Evolutionary conservation across 2,329 filamentous ascomycete genomes (phyloP).

Genomic region (Trichoderma cornu-damae): DNA sequence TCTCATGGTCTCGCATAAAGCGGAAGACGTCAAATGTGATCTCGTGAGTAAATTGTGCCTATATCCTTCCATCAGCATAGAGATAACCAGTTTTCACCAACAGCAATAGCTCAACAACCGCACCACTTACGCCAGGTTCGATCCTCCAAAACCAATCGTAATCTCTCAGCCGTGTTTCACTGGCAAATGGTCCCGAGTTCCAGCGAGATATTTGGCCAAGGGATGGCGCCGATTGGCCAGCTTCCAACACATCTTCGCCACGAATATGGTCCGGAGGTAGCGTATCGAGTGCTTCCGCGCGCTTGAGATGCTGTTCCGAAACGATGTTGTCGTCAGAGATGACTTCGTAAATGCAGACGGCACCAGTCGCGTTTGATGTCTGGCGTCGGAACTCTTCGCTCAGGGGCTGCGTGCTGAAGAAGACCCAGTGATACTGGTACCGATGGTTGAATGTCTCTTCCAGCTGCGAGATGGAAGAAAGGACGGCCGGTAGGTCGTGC

Average conservation of each 20-base stretch:
- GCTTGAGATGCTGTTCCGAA: constrained; percentile 47
- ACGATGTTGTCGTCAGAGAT: constrained; percentile 75
- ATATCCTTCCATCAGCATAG: neutral
- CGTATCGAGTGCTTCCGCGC: neutral
- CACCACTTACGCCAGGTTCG: constrained; percentile 51
- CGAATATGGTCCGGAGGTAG: neutral
- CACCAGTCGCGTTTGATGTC: constrained; percentile 64
- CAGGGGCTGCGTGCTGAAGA: constrained; percentile 79
- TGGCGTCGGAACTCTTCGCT: constrained; percentile 68
- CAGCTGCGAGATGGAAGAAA: constrained; percentile 51
- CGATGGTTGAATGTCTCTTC: constrained; percentile 63
- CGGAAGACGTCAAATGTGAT: constrained; percentile 82
- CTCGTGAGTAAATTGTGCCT: constrained; percentile 52
- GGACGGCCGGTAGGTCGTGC: constrained; percentile 29
- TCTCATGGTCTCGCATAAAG: constrained; percentile 78
- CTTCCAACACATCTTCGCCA: constrained; percentile 41
- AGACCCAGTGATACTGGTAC: constrained; percentile 82
- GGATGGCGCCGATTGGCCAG: constrained; percentile 52
- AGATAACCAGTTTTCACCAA: neutral
- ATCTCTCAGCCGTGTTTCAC: constrained; percentile 62
- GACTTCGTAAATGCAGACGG: constrained; percentile 65
- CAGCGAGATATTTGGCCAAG: constrained; percentile 73
- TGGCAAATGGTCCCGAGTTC: constrained; percentile 79
- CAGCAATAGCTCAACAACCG: no score
- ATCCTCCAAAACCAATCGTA: constrained; percentile 59